Base-by-base conservation (phyloP, 1,139 yeast genomes). In the Suhomyces kunorum region DNA sequence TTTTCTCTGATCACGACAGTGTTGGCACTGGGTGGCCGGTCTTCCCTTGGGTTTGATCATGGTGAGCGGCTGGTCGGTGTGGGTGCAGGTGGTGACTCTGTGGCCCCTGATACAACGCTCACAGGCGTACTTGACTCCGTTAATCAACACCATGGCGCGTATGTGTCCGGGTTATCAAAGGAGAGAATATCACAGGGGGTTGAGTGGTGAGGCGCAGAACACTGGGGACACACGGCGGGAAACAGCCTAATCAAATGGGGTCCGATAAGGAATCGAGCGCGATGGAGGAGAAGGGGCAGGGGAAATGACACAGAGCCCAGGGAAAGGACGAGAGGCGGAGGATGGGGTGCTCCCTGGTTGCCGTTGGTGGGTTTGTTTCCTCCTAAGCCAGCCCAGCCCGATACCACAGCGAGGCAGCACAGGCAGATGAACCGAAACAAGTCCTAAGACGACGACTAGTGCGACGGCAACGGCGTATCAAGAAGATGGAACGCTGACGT, bases 1-100 rank as follows among this genome's bases (percentile, higher is more conserved):
- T 58, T 83, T 85, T 32, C 96, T 72, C 53, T 82, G 80, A 43
- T 85, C 92, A 45, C 92, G 81, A 59, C 98, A 90, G 58, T 87
- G 95, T 31, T 76, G 73, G 55, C 98, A 90, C 58, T 89, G 96
- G 3, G 96, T 83, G 0, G 96, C 81, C 1, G 98, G 98, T 40
- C 98, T 73, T 4, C 98, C 98, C 59, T 90, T 92, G 9, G 96
- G 96, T 59, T 90, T 90, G 61, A 92, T 90, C 87, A 85, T 84
- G 58, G 87, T 83, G 49, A 92, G 68, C 3, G 95, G 95, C 57
- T 86, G 88, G 53, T 92, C 96, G 1, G 92, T 82, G 60, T 92
- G 98, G 38, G 84, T 82, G 63, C 98, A 92, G 5, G 95, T 81
- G 2, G 97, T 86, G 28, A 90, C 98, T 42, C 98, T 72, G 58